phyloP scores from a whole-genome alignment of 176 grass and related monocot genomes.

The Avena insularis region DNA sequence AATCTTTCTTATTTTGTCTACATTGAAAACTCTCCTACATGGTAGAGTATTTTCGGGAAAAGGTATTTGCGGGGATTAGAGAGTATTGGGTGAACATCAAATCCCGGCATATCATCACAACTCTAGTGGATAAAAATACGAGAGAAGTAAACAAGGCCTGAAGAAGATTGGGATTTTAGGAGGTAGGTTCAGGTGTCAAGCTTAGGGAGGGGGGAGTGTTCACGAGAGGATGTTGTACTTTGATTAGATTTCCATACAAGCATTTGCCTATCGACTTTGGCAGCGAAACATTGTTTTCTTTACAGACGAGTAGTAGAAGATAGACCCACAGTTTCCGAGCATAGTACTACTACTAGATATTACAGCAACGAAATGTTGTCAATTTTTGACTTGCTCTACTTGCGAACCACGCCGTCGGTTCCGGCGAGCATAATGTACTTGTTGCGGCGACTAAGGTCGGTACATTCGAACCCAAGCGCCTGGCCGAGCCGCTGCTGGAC shows the following conservation, averaged over 20 bases:
- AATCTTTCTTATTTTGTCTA: no score
- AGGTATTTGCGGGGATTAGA: no score
- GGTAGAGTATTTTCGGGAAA: no score
- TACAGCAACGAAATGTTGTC: no score
- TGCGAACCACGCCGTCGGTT: constrained; percentile 72
- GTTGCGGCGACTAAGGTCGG: constrained; percentile 64
- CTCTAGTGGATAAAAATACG: no score
- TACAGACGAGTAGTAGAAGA: not conserved
- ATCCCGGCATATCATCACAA: no score
- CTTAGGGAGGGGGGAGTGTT: no score
- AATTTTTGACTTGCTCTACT: constrained; percentile 6
- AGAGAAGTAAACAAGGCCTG: no score
- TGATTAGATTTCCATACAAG: not conserved
- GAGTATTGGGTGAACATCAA: no score
- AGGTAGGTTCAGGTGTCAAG: no score
- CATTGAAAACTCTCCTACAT: no score
- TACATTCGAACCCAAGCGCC: constrained; percentile 82
- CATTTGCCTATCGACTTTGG: not conserved
- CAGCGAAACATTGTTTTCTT: not conserved
- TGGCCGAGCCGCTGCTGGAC: constrained; percentile 71
- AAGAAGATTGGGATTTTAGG: no score
- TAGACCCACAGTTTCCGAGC: not conserved
- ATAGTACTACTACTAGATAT: not conserved
- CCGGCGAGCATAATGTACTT: constrained; percentile 95
- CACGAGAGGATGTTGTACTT: not conserved